Evolutionary conservation across 2,329 filamentous ascomycete genomes (phyloP), one percentile per base, ranked within the genome.

Genomic region (Aspergillus sp.): DNA sequence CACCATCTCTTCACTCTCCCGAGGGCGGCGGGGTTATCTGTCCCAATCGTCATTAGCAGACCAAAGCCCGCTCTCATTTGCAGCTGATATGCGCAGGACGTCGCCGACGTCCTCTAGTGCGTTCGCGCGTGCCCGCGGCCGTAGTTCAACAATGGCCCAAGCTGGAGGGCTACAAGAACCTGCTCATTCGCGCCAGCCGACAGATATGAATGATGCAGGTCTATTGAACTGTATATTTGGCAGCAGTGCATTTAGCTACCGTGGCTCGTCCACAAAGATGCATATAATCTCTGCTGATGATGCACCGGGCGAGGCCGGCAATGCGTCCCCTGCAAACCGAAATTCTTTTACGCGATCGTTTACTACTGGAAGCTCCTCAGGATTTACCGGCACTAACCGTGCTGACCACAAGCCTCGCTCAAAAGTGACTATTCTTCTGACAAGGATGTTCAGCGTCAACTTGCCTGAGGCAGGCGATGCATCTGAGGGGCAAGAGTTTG

Each of bases 141-240:
- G 78, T 57, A 78, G 76, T 56, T 79, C 77, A n/a, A 79, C 77
- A 8, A 68, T 79, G 48, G 74, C 76, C 13, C 70, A 71, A 4
- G 61, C 65, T 2, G 68, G 68, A 22, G 66, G 66, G 34, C 64
- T 66, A 58, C 63, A 68, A 56, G 76, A 74, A 49, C 62, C 64
- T 50, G 69, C 72, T n/a, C 71, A 69, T 55, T 73, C 70, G 24
- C 73, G 75, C 17, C 64, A 69, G 55, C 65, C 73, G 38, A 65
- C 75, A 32, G 81, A 84, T 62, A 78, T 78, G 11, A 80, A 80
- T 47, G 83, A 84, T 73, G 78, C 68, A 66, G 81, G 71, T 66
- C 74, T 70, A 69, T 64, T 86, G 56, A 83, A 84, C 59, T 85
- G 83, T 68, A 85, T 85, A 67, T 86, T 86, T 66, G 84, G 83